Evolutionary conservation across 2,329 filamentous ascomycete genomes (phyloP), one percentile per base, ranked within the genome.

Genomic region (Aschersonia sp.): DNA sequence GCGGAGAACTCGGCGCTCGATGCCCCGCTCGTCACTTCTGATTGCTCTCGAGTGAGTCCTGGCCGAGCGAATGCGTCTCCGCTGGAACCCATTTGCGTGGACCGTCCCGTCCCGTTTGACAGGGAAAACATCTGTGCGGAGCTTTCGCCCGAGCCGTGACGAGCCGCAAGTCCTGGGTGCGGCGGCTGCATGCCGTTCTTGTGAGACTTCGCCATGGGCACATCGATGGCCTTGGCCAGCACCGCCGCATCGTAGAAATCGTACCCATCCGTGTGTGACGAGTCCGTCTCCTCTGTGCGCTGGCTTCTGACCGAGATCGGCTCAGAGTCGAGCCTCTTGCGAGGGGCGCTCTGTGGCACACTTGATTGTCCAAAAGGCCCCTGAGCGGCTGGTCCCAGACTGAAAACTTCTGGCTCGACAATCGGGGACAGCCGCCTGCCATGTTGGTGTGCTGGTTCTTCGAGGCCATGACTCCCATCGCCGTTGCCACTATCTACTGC

Each of bases 191-290:
- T 61, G 4, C 54, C 65, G 10, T 60, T 66, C 46, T 67, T 50
- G 47, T 64, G 64, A 53, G 63, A 67, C 47, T 60, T 66, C 5
- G 68, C 58, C 7, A 59, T 54, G 7, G 70, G 73, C 45, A 78
- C 71, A 50, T 79, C 73, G 44, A 79, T 73, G 6, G 72, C 73
- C 43, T 65, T 65, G 45, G 64, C 63, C 48, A 73, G 60, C 31
- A 67, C 71, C n/a, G 78, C 76, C 31, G 77, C 64, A 54, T 78
- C 79, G 56, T 81, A 81, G 55, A 82, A 82, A 58, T 82, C 78
- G 54, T 82, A 81, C 1, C 78, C 78, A 53, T 81, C 78, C 1
- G 72, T 76, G 55, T 67, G 73, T 10, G 72, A 74, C n/a, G 63
- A 66, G 6, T 72, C 68, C 5, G 70, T 68, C 40, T 56, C 53